Evolutionary conservation across 768 basidiomycete genomes (phyloP).

Genomic region (Pisolithus microcarpus): DNA sequence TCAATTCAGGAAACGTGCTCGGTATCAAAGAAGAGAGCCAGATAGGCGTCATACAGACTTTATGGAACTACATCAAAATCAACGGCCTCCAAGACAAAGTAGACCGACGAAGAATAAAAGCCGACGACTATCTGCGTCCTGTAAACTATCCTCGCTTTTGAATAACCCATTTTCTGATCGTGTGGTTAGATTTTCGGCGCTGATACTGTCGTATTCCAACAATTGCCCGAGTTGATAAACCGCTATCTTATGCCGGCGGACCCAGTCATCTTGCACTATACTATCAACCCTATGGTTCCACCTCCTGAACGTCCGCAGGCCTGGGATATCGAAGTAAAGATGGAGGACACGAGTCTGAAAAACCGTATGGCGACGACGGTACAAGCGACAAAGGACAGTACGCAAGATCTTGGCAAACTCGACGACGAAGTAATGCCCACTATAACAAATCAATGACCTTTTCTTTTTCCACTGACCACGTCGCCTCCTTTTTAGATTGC

Average conservation of each 20-base stretch:
- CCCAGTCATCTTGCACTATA: slow-evolving; percentile 76
- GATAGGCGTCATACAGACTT: slow-evolving; percentile 66
- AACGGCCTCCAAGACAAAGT: slow-evolving; percentile 78
- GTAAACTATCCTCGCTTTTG: slow-evolving; percentile 32
- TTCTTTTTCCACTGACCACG: slow-evolving; percentile 10
- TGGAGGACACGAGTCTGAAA: slow-evolving; percentile 73
- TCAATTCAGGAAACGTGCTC: slow-evolving; percentile 47
- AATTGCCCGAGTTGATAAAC: slow-evolving; percentile 80
- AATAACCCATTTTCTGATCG: neutral
- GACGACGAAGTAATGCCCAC: slow-evolving; percentile 96
- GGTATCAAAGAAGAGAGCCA: slow-evolving; percentile 82
- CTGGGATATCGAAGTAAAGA: slow-evolving; percentile 84
- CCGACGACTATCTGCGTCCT: slow-evolving; percentile 59
- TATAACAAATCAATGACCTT: neutral
- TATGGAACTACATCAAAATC: slow-evolving; percentile 92
- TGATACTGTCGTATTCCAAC: slow-evolving; percentile 70
- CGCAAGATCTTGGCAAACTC: slow-evolving; percentile 57
- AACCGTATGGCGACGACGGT: slow-evolving; percentile 67
- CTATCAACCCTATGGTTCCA: slow-evolving; percentile 51
- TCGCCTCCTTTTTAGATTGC: slow-evolving; percentile 53
- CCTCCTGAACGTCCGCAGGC: slow-evolving; percentile 68
- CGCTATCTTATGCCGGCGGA: slow-evolving; percentile 71
- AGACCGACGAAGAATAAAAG: slow-evolving; percentile 61
- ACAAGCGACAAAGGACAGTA: slow-evolving; percentile 62
- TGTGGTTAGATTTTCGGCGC: slow-evolving; percentile 55